Base-by-base conservation (phyloP, 2,329 filamentous ascomycete species). In the Fusarium verrucosum region DNA sequence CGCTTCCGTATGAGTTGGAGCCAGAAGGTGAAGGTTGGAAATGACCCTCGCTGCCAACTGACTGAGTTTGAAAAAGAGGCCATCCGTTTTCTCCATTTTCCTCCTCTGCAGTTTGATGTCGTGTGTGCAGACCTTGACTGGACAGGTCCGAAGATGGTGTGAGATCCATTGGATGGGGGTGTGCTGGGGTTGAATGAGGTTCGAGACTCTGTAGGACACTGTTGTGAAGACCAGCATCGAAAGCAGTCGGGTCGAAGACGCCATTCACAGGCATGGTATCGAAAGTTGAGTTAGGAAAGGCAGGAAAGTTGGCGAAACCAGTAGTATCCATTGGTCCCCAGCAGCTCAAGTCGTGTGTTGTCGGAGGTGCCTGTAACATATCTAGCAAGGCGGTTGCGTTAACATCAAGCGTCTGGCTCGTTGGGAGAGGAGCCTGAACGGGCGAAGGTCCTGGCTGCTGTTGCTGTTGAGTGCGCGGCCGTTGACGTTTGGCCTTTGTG, bases 1-100 rank as follows among this genome's bases (percentile, higher is more conserved):
- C 70, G 60, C 70, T 72, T 46, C 68, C 70, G 46, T 72, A 72
- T 10, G 70, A 72, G 45, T 72, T 72, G 35, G 70, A 71, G 4
- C 55, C 66, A 10, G 70, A 72, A 8, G 70, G 70, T 7, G 70
- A 72, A 20, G 70, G 62, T 16, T 71, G 70, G 47, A 70, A 72
- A n/a, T 62, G 66, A 38, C 58, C 41, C 19, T 72, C 70, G 25
- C 62, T 69, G 38, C 65, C 50, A 11, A 54, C 65, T 10, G 69
- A 71, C 10, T 66, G 67, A 13, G 69, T 62, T n/a, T 71, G 69
- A 28, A 66, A 69, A 3, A 71, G 43, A 25, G 69, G 59, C 69
- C 69, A 71, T 5, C 68, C 70, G 13, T 65, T 72, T 36, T 72
- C 69, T 10, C 60, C 68, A 16, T 62, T 72, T 30, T 72, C 70